Evolutionary conservation across 345 rosid genomes (phyloP), one percentile per base, ranked within the genome.

Genomic region (Noccaea caerulescens): DNA sequence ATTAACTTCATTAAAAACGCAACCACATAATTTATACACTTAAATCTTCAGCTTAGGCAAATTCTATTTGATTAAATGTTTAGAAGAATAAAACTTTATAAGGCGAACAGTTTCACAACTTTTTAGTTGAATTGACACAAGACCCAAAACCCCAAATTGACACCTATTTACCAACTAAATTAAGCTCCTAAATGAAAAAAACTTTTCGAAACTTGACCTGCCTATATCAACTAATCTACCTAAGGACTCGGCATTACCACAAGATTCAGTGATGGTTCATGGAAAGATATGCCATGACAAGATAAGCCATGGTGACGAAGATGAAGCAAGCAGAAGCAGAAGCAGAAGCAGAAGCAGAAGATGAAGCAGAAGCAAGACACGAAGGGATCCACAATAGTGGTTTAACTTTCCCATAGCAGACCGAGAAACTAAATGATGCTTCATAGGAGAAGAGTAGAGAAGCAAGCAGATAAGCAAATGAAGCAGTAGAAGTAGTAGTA

Each of bases 371-470:
- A 61, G 55, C 82, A 68, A 62, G 63, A 71, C 63, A 54, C 34
- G 63, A 20, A 72, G 80, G 89, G 85, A 86, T 78, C 84, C 83
- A 84, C 87, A 82, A 83, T 72, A 63, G 83, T 75, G 77, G 81
- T 80, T 75, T 67, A 56, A 32, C 46, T 14, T 62, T 80, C 86
- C 87, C 90, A 82, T 76, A 44, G 85, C 54, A 71, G 37, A 13
- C 44, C 38, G 39, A 34, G 83, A 37, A 55, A 65, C 52, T 65
- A 73, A 58, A 27, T 8, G 72, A 66, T 41, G 56, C 65, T 33
- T 56, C 65, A 51, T 11, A 47, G 27, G 11, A 60, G 78, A 61
- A 68, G 73, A 43, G 73, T 44, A 66, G 71, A 72, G 64, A 47
- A 64, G 77, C 58, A 66, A 58, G 60, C 54, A 73, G 60, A 66